A percentile compares a stretch with the other conserved stretches of the same genome.
Conservation (phyloP, 2,329 filamentous ascomycete species). For the Raffaelea albimanens region DNA sequence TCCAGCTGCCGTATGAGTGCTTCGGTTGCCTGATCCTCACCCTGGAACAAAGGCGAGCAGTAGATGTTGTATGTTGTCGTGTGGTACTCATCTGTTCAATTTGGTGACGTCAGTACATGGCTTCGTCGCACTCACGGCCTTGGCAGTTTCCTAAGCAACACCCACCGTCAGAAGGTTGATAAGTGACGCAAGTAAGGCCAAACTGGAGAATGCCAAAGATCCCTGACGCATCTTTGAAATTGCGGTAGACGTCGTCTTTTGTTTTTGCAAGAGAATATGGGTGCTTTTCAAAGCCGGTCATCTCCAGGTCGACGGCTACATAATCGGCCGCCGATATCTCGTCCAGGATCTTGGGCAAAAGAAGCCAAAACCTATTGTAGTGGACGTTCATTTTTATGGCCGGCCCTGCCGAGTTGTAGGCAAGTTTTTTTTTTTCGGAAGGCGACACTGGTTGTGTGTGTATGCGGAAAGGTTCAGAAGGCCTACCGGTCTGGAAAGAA, state of each 20-base stretch:
- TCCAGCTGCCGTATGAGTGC: slow-evolving; percentile 15
- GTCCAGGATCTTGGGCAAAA: slow-evolving; percentile 20
- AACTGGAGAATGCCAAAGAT: slow-evolving; percentile 25
- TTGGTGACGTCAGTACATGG: too few species aligned
- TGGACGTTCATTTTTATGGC: slow-evolving; percentile 20
- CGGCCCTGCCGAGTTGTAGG: too few species aligned
- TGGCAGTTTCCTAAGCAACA: too few species aligned
- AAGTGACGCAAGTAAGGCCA: slow-evolving; percentile 23
- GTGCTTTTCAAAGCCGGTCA: slow-evolving; percentile 22
- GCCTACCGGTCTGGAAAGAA: too few species aligned
- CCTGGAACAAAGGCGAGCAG: slow-evolving; percentile 20
- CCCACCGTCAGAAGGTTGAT: slow-evolving; percentile 7
- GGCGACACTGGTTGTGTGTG: too few species aligned
- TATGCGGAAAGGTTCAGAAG: too few species aligned
- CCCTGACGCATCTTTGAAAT: slow-evolving; percentile 18
- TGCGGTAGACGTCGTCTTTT: slow-evolving; percentile 16
- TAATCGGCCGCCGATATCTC: slow-evolving; percentile 20
- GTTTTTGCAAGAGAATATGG: not conserved
- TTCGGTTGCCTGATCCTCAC: slow-evolving; percentile 4
- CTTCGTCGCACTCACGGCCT: too few species aligned
- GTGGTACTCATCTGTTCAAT: slow-evolving; percentile 12
- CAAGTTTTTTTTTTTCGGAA: too few species aligned
- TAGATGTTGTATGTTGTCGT: slow-evolving; percentile 21
- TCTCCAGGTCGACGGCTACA: slow-evolving; percentile 27
- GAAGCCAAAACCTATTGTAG: slow-evolving; percentile 17